Base-by-base conservation (phyloP, 225 moss, liverwort and hornwort species). In the Straminergon stramineum region DNA sequence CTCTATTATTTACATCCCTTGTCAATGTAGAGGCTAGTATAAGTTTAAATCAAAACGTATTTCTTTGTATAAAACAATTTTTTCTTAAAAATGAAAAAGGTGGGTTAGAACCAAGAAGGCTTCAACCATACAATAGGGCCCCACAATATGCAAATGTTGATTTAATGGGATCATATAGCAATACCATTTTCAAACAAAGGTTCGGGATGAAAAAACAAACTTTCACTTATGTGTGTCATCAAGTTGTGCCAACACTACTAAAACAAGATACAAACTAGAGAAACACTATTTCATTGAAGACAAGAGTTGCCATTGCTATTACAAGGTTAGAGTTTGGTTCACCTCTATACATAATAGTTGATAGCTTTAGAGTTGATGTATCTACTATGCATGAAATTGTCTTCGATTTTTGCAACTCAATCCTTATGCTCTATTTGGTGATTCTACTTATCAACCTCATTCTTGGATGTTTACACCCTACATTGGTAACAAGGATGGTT, bases 131-230 rank as follows among this genome's bases (percentile, higher is more conserved):
- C 16, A 27, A 16, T 16, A 15, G 9, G 73, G 4, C 2, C 24
- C 1, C 0, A 2, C 0, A 5, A 0, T 43, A 43, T 15, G 5
- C 15, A 73, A 4, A 41, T 4, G 1, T 26, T 41, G 41, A 27
- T 23, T 26, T 43, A 15, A 8, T 43, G 9, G 73, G 16, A 43
- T 73, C 16, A 43, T 73, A 28, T 8, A 73, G 4, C 8, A 27
- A 27, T 15, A 27, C 3, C 8, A 26, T 15, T 26, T 71, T 71
- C 41, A 71, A 71, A 3, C 1, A 71, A 15, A 71, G 71, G 41
- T 71, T 71, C 0, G 10, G 17, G 9, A 74, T 74, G 74, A 74
- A 10, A 10, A 73, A 28, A 74, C 5, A 45, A 45, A 43, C 16
- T 45, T 73, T 73, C 2, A 28, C 34, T 17, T 9, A 9, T 15